A percentile compares a stretch with the other conserved stretches of the same genome.
These are phyloP conservation scores for Aspergillus niger DNA, from an alignment of 2,329 filamentous ascomycete species.

Conservation along the genomic window DNA sequence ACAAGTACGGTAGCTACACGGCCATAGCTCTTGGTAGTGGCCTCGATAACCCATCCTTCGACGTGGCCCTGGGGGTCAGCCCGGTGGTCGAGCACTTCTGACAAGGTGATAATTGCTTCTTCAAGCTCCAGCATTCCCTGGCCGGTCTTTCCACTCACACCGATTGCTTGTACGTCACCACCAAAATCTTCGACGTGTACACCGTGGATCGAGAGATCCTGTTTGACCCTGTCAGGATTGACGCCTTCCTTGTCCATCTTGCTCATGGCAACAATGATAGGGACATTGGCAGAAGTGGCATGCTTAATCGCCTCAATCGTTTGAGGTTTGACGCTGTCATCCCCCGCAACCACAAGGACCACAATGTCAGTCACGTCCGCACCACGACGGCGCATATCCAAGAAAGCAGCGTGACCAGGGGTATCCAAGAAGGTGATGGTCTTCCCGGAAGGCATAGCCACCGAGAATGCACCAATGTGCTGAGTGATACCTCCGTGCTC, in stretches of 20 bases:
- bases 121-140: conserved; percentile 88
- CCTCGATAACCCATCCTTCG: conserved; percentile 94
- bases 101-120: conserved; percentile 81
- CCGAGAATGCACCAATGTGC: conserved; percentile 96
- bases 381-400: conserved; percentile 92
- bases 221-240: conserved; percentile 79
- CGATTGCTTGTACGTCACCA: conserved; percentile 89
- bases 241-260: conserved; percentile 90
- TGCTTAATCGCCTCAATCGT: conserved; percentile 96
- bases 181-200: conserved; percentile 94
- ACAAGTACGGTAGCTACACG: conserved; percentile 87
- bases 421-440: conserved; percentile 96
- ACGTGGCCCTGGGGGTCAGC: conserved; percentile 74
- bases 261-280: conserved; percentile 96
- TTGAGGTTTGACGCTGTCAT: conserved; percentile 96
- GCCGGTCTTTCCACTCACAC: conserved; percentile 91
- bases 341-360: conserved; percentile 90
- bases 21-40: conserved; percentile 80
- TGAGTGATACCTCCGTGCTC: conserved; percentile 98
- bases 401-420: conserved; percentile 91
- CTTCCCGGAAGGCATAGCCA: conserved; percentile 81
- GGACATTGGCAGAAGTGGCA: conserved; percentile 80
- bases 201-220: conserved; percentile 78
- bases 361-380: conserved; percentile 97
- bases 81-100: conserved; percentile 87